Evolutionary conservation across 306 rosid species (phyloP).

Genomic region (Pyrus pyrifolia): DNA sequence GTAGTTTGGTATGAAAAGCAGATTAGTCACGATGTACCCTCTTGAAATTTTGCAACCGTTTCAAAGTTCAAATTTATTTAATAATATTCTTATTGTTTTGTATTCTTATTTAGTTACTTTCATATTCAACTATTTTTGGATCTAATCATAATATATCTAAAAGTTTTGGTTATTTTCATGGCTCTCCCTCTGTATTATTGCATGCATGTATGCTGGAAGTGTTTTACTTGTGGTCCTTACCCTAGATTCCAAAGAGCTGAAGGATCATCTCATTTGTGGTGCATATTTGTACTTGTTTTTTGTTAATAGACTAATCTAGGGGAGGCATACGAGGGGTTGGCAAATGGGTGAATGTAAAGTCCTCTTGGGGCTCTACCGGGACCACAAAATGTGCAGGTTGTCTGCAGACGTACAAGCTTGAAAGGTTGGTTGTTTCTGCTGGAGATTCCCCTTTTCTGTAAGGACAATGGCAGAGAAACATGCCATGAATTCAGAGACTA

Average conservation of each 20-base stretch:
- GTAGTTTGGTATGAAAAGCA: too few relatives aligned
- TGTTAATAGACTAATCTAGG: too few relatives aligned
- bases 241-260: not conserved
- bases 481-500: not conserved
- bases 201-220: not conserved
- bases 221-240: not conserved
- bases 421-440: not conserved
- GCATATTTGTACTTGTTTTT: not conserved
- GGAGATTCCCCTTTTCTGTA: not conserved
- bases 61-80: too few relatives aligned
- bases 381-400: conserved; percentile 3
- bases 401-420: not conserved
- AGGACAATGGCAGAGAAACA: not conserved
- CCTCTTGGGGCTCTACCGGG: not conserved
- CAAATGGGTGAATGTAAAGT: not conserved
- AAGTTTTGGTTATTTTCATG: not conserved
- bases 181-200: not conserved
- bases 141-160: not conserved
- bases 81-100: too few relatives aligned
- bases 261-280: not conserved
- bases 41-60: too few relatives aligned
- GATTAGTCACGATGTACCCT: too few relatives aligned
- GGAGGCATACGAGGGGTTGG: not conserved
- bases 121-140: not conserved
- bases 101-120: too few relatives aligned